These are phyloP conservation scores for Irineochytrium annulatum DNA, from an alignment of 192 early-diverging fungal genomes.

Conservation along the genomic window DNA sequence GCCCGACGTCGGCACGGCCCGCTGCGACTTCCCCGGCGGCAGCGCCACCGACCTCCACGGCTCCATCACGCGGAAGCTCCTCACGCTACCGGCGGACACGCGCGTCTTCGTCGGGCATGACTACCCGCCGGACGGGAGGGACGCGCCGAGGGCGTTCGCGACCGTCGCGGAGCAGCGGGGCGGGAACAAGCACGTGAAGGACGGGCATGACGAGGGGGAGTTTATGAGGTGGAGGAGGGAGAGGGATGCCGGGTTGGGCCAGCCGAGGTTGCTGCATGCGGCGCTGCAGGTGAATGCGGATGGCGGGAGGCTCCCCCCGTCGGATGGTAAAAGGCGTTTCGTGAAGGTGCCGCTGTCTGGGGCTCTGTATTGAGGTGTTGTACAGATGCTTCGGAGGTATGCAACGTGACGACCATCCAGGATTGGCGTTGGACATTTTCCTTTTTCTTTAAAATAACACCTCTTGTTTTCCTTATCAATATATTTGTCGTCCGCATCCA, in stretches of 20 bases:
- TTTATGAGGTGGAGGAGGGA: conserved; percentile 19
- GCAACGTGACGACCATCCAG: too few species aligned
- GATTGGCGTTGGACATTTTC: too few species aligned
- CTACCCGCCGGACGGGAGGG: conserved; percentile 16
- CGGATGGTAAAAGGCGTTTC: background rate
- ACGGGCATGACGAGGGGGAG: conserved; percentile 10
- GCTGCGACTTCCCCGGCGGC: conserved; percentile 33
- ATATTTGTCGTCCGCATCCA: too few species aligned
- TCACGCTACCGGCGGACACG: conserved; percentile 16
- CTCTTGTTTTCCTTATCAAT: too few species aligned
- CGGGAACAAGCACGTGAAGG: conserved; percentile 18
- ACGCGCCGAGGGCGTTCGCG: background rate
- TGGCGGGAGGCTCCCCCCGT: background rate
- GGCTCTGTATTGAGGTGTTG: too few species aligned
- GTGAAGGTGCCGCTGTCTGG: background rate
- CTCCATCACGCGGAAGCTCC: conserved; percentile 2
- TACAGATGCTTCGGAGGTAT: too few species aligned
- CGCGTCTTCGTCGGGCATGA: conserved; percentile 23
- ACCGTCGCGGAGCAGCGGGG: conserved; percentile 16
- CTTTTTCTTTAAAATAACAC: too few species aligned
- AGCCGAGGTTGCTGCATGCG: conserved; percentile 17
- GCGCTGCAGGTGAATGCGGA: conserved; percentile 22
- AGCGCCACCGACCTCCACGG: conserved; percentile 20
- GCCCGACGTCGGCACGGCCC: conserved; percentile 30
- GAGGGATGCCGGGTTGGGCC: conserved; percentile 18